phyloP scores from a whole-genome alignment of 805 yeast genomes.

The Wickerhamomyces alni region DNA sequence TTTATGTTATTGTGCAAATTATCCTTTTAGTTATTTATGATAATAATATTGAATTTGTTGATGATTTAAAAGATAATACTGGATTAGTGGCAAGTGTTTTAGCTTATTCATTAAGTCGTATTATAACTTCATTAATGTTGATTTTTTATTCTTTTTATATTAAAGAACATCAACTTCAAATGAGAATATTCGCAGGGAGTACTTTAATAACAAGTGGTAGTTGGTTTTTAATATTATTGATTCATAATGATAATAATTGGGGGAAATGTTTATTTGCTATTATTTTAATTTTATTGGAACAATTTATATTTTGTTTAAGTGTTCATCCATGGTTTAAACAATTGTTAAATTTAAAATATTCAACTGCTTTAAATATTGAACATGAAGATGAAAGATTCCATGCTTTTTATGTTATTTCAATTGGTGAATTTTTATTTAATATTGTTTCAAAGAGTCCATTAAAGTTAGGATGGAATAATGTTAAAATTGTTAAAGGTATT shows the following conservation, averaged over 20 bases:
- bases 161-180: conserved; percentile 46
- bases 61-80: conserved; percentile 31
- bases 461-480: conserved; percentile 32
- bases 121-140: conserved; percentile 26
- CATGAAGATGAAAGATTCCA: conserved; percentile 59
- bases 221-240: conserved; percentile 50
- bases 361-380: conserved; percentile 60
- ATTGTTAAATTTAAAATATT: conserved; percentile 34
- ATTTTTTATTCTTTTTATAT: conserved; percentile 36
- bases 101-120: conserved; percentile 35
- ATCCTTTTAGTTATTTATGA: conserved; percentile 42
- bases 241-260: conserved; percentile 29
- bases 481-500: conserved; percentile 41
- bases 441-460: conserved; percentile 45
- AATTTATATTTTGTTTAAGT: conserved; percentile 27
- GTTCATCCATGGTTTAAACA: conserved; percentile 45
- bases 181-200: conserved; percentile 31
- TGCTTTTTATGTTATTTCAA: conserved; percentile 55
- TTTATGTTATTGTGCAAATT: conserved; percentile 48
- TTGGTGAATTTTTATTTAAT: conserved; percentile 56
- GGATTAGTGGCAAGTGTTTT: conserved; percentile 31
- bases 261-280: conserved; percentile 42
- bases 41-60: conserved; percentile 38
- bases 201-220: conserved; percentile 30
- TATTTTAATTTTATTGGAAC: conserved; percentile 37